Conservation (phyloP, 1,139 yeast species). For the Taphrina pruni region DNA sequence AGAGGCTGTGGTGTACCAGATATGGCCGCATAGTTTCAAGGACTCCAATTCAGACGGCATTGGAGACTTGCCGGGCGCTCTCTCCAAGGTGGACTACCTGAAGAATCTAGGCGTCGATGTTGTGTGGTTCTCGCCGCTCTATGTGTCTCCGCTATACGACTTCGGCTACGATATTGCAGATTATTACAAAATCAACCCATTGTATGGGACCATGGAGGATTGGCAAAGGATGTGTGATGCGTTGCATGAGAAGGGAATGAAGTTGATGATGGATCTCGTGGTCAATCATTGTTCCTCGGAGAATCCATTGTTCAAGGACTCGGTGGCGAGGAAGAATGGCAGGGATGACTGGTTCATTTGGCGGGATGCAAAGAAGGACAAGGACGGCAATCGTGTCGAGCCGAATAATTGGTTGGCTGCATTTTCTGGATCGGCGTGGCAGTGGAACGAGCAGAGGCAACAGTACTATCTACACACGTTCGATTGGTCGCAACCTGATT, state of each 20-base stretch:
- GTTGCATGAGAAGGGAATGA: constrained; percentile 60
- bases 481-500: constrained; percentile 63
- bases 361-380: constrained; percentile 60
- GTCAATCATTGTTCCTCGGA: constrained; percentile 65
- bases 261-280: constrained; percentile 62
- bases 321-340: constrained; percentile 59
- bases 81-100: constrained; percentile 61
- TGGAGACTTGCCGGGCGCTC: constrained; percentile 64
- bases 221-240: constrained; percentile 60
- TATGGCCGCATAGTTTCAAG: constrained; percentile 65
- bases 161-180: constrained; percentile 69
- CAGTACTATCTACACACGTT: constrained; percentile 64
- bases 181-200: constrained; percentile 60
- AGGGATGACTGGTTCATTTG: constrained; percentile 68
- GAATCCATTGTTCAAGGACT: constrained; percentile 66
- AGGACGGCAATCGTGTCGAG: constrained; percentile 59
- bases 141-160: constrained; percentile 65
- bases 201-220: constrained; percentile 62
- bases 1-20: constrained; percentile 61
- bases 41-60: constrained; percentile 63
- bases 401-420: constrained; percentile 65
- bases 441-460: constrained; percentile 59
- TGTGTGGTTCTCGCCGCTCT: constrained; percentile 66
- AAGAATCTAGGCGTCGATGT: constrained; percentile 61
- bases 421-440: constrained; percentile 61